These are phyloP conservation scores for Anisodus tanguticus DNA, from an alignment of 257 asterid genomes.

Conservation along the genomic window DNA sequence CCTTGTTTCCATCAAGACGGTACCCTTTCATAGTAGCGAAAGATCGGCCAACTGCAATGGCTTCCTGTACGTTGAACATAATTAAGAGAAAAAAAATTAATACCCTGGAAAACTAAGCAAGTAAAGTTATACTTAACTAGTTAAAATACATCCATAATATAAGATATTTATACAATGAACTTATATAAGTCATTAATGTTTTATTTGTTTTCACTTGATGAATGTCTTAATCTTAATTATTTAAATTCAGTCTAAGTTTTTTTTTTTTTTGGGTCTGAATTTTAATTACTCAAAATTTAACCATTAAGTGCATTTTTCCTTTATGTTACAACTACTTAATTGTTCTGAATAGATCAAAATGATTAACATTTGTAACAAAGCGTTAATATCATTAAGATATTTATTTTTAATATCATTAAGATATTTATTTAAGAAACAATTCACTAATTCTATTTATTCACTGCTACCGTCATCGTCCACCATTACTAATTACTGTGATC, in stretches of 20 bases:
- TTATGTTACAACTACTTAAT: background rate
- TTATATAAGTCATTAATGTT: too few species aligned
- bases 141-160: background rate
- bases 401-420: too few species aligned
- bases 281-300: background rate
- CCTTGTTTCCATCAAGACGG: slow-evolving; percentile 55
- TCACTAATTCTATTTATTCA: too few species aligned
- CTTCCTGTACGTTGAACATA: slow-evolving; percentile 43
- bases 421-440: background rate
- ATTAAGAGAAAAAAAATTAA: background rate
- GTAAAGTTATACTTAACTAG: background rate
- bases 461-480: too few species aligned
- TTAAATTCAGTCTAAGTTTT: too few species aligned
- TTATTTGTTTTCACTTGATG: too few species aligned
- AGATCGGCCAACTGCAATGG: slow-evolving; percentile 53
- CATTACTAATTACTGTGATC: background rate
- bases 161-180: too few species aligned
- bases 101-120: background rate
- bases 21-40: slow-evolving; percentile 49
- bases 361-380: background rate
- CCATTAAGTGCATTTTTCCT: too few species aligned
- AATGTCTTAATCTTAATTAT: background rate
- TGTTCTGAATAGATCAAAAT: background rate
- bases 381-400: too few species aligned
- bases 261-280: too few species aligned